Conservation (phyloP, 257 asterid genomes). For the Ophiorrhiza pumila region DNA sequence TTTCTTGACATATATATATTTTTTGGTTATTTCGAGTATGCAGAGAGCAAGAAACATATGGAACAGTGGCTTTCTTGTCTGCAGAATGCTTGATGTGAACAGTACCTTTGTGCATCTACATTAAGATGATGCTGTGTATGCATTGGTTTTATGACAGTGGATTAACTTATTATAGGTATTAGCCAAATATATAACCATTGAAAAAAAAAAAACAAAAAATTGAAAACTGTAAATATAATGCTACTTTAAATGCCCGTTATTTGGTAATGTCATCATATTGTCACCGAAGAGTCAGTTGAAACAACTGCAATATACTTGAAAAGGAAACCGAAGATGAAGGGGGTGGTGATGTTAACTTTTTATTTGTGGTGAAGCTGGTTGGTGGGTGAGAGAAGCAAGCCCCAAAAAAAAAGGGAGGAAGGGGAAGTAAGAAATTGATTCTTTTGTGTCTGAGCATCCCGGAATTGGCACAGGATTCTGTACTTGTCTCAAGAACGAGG, state of each 20-base stretch:
- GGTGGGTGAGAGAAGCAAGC: conserved; percentile 5
- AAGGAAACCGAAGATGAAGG: conserved; percentile 6
- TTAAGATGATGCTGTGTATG: conserved; percentile 9
- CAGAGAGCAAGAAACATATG: conserved; percentile 43
- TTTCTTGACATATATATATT: neutral
- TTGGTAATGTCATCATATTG: conserved; percentile 8
- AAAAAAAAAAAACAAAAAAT: neutral
- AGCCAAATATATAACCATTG: neutral
- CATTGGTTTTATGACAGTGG: conserved; percentile 5
- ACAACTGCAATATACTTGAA: neutral
- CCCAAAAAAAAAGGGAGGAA: neutral
- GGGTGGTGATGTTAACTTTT: conserved; percentile 13
- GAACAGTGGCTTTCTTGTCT: conserved; percentile 47
- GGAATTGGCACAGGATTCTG: conserved; percentile 10
- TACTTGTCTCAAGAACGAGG: neutral
- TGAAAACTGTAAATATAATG: neutral
- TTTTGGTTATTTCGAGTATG: conserved; percentile 1
- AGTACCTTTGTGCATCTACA: neutral
- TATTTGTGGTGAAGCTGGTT: neutral
- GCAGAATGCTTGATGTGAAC: conserved; percentile 20
- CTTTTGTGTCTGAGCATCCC: neutral
- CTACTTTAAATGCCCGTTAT: neutral
- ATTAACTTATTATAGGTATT: conserved; percentile 5
- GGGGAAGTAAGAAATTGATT: neutral
- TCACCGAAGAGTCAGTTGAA: conserved; percentile 7